phyloP scores from a whole-genome alignment of 2,329 filamentous ascomycete genomes.

The Penicillium frequentans region DNA sequence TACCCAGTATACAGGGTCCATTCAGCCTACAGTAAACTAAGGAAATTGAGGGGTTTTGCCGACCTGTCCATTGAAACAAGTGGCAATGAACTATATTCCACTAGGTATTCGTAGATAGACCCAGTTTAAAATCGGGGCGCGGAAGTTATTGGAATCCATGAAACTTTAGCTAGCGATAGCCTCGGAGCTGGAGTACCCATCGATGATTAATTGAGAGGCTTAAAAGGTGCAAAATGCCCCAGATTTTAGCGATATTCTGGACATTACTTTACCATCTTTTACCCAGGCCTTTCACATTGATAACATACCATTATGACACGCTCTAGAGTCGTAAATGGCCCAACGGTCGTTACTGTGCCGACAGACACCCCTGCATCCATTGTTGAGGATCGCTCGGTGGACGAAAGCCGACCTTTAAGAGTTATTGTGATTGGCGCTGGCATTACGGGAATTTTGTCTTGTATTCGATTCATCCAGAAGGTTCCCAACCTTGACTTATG shows the following conservation, averaged over 20 bases:
- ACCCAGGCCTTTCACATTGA: too few relatives aligned
- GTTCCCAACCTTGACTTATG: constrained; percentile 37
- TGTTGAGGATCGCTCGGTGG: constrained; percentile 34
- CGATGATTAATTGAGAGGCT: not conserved
- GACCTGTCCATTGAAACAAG: not conserved
- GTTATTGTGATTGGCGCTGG: constrained; percentile 42
- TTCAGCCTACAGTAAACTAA: not conserved
- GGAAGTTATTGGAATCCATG: not conserved
- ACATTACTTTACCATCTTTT: not conserved
- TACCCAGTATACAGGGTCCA: too few relatives aligned
- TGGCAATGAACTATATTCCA: not conserved
- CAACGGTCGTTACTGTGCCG: not conserved
- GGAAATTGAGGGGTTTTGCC: not conserved
- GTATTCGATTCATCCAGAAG: constrained; percentile 38
- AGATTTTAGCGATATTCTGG: not conserved
- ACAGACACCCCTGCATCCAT: not conserved
- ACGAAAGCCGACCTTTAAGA: constrained; percentile 32
- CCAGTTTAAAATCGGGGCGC: not conserved
- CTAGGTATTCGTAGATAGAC: not conserved
- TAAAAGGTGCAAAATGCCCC: not conserved
- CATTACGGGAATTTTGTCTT: constrained; percentile 40
- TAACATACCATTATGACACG: not conserved
- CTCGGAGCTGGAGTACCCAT: not conserved
- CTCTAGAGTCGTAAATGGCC: not conserved
- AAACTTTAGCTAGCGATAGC: not conserved